Base-by-base conservation (phyloP, 257 asterid species). In the Penstemon davidsonii region DNA sequence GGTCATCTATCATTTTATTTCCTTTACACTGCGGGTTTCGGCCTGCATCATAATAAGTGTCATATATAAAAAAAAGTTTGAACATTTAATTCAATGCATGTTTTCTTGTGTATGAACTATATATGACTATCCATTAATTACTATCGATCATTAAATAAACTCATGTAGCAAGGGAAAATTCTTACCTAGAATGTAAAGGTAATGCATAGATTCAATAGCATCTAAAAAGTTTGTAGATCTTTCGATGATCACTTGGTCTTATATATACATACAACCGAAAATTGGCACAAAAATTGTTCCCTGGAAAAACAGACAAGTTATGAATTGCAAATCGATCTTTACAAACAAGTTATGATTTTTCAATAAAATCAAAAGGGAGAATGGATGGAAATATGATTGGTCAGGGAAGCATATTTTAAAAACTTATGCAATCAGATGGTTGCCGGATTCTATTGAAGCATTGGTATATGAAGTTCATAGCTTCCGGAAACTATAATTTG, bases 181-280 rank as follows among this genome's bases (percentile, higher is more conserved):
- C 33, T 25, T 15, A 15, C 98, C 1, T 96, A 88, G 76, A 83
- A 85, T 70, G 72, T 87, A 4, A 92, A 88, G 81, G 80, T 92
- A 46, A 64, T 87, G 96, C 69, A 69, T 92, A 44, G 98, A 90
- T 53, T 83, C 98, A 4, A 81, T 90, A 33, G 95, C 97, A 33
- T 86, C 96, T 5, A 90, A 92, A 75, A 92, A 96, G 4, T 90
- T 95, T 0, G 85, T 84, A 37, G 98, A 92, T 75, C 98, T 96
- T 41, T 83, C 88, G 5, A 42, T 67, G 33, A 72, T 92, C 81
- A 81, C 93, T 45, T 92, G 98, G 97, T 90, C 97, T 7, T 15
- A 15, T 15, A 15, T 92, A 92, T 64, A 83, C 98, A 2, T 86
- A 85, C 71, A 86, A 87, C 75, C 71, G 93, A 74, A 90, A 81